Conservation (phyloP, 768 basidiomycete genomes). For the Mycena kentingensis region DNA sequence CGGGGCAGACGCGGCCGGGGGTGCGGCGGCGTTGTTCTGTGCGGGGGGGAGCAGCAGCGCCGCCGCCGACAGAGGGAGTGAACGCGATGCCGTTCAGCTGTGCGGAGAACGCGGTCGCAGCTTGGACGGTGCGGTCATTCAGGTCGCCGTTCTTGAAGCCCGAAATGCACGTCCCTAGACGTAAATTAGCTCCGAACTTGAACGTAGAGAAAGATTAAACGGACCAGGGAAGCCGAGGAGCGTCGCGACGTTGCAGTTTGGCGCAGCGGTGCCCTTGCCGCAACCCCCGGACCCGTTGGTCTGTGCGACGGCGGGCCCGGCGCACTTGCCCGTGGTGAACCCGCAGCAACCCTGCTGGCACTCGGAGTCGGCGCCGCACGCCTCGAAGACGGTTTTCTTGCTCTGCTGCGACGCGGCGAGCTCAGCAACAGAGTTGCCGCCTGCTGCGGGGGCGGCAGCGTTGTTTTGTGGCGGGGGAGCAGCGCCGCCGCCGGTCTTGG, state of each 20-base stretch:
- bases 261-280: constrained; percentile 24
- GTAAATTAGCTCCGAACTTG: too few species aligned
- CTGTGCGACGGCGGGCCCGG: constrained; percentile 28
- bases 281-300: constrained; percentile 27
- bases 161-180: neutral
- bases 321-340: constrained; percentile 28
- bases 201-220: too few species aligned
- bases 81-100: constrained; percentile 10
- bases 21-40: neutral
- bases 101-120: constrained; percentile 3
- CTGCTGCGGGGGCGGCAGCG: neutral
- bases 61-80: constrained; percentile 6
- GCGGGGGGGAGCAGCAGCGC: neutral
- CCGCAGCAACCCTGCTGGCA: constrained; percentile 30
- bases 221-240: constrained; percentile 14
- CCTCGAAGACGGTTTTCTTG: constrained; percentile 19
- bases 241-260: constrained; percentile 27
- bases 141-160: constrained; percentile 1
- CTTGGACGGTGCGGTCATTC: constrained; percentile 5
- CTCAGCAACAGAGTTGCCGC: neutral
- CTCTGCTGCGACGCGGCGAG: constrained; percentile 1
- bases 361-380: constrained; percentile 24
- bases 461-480: constrained; percentile 2
- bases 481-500: too few species aligned
- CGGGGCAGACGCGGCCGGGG: neutral